Percentiles rank a stretch among this genome's conserved stretches.
phyloP scores from a whole-genome alignment of 164 flowering plant genomes.

The Amborella trichopoda region DNA sequence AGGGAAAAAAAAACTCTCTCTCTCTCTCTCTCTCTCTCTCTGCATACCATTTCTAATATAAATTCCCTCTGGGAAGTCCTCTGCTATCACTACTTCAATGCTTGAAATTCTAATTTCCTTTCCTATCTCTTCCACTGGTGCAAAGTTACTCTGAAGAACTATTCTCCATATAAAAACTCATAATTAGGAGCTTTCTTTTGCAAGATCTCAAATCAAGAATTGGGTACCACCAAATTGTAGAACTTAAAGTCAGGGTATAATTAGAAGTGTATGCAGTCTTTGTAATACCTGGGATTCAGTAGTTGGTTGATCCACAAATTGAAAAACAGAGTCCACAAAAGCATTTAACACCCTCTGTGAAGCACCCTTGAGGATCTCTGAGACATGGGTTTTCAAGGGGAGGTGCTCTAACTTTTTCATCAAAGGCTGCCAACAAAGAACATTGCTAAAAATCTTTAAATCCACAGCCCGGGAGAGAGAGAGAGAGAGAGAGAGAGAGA shows the following conservation, averaged over 20 bases:
- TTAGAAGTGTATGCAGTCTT: no score
- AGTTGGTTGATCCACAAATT: conserved; percentile 19
- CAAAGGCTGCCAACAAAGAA: conserved; percentile 31
- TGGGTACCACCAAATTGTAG: no score
- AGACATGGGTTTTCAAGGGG: conserved; percentile 11
- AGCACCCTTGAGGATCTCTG: conserved; percentile 6
- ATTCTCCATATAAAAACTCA: no score
- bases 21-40: no score
- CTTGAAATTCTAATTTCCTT: conserved; percentile 11
- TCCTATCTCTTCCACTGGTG: conserved; percentile 36
- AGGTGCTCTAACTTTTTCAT: conserved; percentile 15
- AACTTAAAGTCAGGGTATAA: no score
- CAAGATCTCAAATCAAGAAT: no score
- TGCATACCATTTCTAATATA: conserved; percentile 50
- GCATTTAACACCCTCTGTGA: conserved; percentile 10
- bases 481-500: no score
- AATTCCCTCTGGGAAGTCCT: conserved; percentile 37
- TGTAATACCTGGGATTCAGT: conserved; percentile 25
- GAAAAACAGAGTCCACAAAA: conserved; percentile 19
- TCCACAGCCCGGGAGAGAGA: no score
- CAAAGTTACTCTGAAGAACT: conserved; percentile 49
- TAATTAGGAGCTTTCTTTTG: no score
- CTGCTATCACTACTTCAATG: conserved; percentile 35
- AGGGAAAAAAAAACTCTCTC: no score
- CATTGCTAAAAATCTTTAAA: no score